Percentiles rank a stretch among this genome's conserved stretches.
phyloP scores from a whole-genome alignment of 768 basidiomycete genomes.

The Xerocomus brunneocitrinus region DNA sequence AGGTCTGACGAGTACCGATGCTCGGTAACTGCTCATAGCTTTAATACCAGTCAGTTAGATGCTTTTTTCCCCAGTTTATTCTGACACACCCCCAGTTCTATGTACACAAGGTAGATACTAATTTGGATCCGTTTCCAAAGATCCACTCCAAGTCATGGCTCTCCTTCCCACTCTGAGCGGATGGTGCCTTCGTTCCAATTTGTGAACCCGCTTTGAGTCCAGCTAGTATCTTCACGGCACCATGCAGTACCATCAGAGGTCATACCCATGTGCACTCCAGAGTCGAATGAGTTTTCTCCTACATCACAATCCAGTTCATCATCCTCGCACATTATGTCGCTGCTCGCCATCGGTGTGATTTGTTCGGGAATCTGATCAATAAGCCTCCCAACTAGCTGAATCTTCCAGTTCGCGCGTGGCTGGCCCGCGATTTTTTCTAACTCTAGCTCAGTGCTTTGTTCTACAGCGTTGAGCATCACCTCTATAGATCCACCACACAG shows the following conservation, averaged over 20 bases:
- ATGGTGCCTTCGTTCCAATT: not conserved
- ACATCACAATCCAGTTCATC: conserved; percentile 17
- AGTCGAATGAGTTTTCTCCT: conserved; percentile 25
- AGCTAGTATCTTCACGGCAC: conserved; percentile 7
- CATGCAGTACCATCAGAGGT: conserved; percentile 2
- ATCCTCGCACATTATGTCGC: conserved; percentile 16
- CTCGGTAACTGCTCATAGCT: not conserved
- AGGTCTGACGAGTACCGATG: conserved; percentile 13
- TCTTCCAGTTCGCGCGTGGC: conserved; percentile 27
- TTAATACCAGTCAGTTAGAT: conserved; percentile 23
- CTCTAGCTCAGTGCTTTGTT: conserved; percentile 22
- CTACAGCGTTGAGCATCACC: conserved; percentile 23
- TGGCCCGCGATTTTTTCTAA: conserved; percentile 17
- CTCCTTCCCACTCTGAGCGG: conserved; percentile 1
- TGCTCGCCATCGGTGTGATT: conserved; percentile 6
- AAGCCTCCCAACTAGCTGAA: conserved; percentile 25
- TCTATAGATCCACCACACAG: conserved; percentile 34
- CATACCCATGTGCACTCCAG: conserved; percentile 21
- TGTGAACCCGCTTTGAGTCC: conserved; percentile 14
- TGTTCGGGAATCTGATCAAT: conserved; percentile 4
- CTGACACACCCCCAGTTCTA: conserved; percentile 8
- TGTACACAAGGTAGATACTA: conserved; percentile 25
- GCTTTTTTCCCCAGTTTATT: not conserved
- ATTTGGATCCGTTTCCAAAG: conserved; percentile 9
- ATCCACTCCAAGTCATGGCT: not conserved